Evolutionary conservation across 768 basidiomycete species (phyloP).

Genomic region (Porphyrellus cyaneotinctus): DNA sequence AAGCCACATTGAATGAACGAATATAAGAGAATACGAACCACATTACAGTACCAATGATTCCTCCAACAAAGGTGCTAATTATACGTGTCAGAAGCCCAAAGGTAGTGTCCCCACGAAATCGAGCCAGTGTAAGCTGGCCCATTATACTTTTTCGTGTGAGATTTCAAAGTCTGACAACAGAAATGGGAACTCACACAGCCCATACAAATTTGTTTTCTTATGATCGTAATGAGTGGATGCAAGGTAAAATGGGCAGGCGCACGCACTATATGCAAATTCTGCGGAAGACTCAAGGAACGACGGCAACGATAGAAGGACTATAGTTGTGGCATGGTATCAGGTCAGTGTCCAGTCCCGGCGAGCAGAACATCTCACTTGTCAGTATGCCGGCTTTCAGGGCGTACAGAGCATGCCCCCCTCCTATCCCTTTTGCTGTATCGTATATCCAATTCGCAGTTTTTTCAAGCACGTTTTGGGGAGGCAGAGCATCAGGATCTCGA

Average conservation of each 20-base stretch:
- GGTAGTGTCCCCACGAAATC: constrained; percentile 73
- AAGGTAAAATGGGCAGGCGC: not conserved
- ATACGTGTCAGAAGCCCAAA: constrained; percentile 62
- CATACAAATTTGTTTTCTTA: constrained; percentile 64
- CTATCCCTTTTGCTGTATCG: constrained; percentile 35
- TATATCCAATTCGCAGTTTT: constrained; percentile 45
- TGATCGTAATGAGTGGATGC: constrained; percentile 2
- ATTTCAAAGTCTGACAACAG: not conserved
- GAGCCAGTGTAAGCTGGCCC: constrained; percentile 66
- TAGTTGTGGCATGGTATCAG: no score
- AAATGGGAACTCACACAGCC: constrained; percentile 51
- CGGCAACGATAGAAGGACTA: constrained; percentile 58
- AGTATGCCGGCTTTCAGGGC: constrained; percentile 69
- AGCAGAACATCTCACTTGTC: constrained; percentile 40
- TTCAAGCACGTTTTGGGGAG: constrained; percentile 60
- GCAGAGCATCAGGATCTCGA: constrained; percentile 72
- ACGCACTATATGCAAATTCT: constrained; percentile 54
- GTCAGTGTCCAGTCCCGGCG: not conserved
- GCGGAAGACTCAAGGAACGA: constrained; percentile 54
- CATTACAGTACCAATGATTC: constrained; percentile 56
- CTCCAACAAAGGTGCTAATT: constrained; percentile 61
- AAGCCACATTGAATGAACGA: not conserved
- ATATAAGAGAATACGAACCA: constrained; percentile 44
- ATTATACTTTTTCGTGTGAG: constrained; percentile 47
- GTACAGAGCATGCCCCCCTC: constrained; percentile 59